Evolutionary conservation across 805 yeast species (phyloP).

Genomic region (Kregervanrija fluxuum): DNA sequence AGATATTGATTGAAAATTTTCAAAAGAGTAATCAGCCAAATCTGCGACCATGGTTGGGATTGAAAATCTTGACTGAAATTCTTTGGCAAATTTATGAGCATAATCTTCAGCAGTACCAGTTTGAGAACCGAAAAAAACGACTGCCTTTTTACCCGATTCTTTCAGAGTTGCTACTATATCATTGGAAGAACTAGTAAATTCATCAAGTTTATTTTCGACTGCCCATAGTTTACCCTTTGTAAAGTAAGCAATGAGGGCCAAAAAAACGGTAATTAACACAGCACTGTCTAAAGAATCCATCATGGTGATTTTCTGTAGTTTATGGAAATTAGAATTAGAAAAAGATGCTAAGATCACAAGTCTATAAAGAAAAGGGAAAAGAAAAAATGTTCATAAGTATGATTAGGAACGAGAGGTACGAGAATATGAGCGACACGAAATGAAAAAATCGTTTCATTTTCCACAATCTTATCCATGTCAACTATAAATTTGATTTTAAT

Average conservation of each 20-base stretch:
- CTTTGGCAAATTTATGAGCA: slow-evolving; percentile 85
- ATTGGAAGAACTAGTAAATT: slow-evolving; percentile 37
- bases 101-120: slow-evolving; percentile 99
- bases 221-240: slow-evolving; percentile 54
- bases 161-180: slow-evolving; percentile 52
- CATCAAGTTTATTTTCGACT: slow-evolving; percentile 23
- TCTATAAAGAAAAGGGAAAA: no score
- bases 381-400: no score
- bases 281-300: slow-evolving; percentile 67
- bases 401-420: no score
- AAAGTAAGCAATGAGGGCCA: slow-evolving; percentile 61
- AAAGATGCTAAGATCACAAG: no score
- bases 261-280: slow-evolving; percentile 56
- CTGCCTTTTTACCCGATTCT: slow-evolving; percentile 61
- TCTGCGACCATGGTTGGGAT: slow-evolving; percentile 81
- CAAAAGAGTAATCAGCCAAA: slow-evolving; percentile 82
- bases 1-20: slow-evolving; percentile 59
- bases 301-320: slow-evolving; percentile 26
- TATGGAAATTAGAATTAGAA: no score
- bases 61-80: slow-evolving; percentile 74
- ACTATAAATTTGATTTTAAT: no score
- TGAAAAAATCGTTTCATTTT: no score
- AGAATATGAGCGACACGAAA: no score
- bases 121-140: slow-evolving; percentile 88
- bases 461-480: no score